These are phyloP conservation scores for Quercus suber DNA, from an alignment of 306 rosid species.

Conservation along the genomic window DNA sequence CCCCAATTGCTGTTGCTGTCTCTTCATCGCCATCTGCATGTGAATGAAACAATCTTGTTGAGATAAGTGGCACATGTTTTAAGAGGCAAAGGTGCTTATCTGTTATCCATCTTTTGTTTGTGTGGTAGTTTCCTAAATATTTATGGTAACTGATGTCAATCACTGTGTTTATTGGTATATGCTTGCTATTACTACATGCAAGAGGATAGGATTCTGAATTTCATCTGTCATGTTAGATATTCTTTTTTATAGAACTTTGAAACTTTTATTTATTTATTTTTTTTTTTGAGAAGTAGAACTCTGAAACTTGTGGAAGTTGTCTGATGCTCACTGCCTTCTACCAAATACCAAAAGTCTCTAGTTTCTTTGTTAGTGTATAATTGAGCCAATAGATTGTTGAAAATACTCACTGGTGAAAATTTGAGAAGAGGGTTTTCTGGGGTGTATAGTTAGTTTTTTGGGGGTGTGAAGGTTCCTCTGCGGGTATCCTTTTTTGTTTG, in stretches of 20 bases:
- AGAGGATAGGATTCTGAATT: not conserved
- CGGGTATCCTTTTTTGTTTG: too few species aligned
- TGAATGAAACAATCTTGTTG: slow-evolving; percentile 20
- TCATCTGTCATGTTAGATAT: not conserved
- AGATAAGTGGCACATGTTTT: slow-evolving; percentile 28
- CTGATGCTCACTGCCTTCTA: not conserved
- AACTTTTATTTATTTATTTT: too few species aligned
- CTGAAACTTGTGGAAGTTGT: not conserved
- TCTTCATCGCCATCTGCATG: slow-evolving; percentile 24
- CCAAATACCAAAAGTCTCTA: not conserved
- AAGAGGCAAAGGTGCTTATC: slow-evolving; percentile 55
- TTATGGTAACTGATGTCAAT: not conserved
- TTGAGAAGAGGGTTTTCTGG: not conserved
- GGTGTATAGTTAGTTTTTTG: not conserved
- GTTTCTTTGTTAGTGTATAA: not conserved
- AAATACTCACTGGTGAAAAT: too few species aligned
- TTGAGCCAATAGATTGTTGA: too few species aligned
- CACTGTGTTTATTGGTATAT: too few species aligned
- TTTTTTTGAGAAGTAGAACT: too few species aligned
- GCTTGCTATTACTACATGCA: not conserved
- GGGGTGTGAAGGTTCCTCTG: slow-evolving; percentile 10
- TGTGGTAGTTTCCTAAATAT: not conserved
- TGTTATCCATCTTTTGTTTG: not conserved
- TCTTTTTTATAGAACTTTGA: not conserved
- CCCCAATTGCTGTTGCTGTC: slow-evolving; percentile 15